Conservation (phyloP, 2,329 filamentous ascomycete species). For the Claviceps sp. region DNA sequence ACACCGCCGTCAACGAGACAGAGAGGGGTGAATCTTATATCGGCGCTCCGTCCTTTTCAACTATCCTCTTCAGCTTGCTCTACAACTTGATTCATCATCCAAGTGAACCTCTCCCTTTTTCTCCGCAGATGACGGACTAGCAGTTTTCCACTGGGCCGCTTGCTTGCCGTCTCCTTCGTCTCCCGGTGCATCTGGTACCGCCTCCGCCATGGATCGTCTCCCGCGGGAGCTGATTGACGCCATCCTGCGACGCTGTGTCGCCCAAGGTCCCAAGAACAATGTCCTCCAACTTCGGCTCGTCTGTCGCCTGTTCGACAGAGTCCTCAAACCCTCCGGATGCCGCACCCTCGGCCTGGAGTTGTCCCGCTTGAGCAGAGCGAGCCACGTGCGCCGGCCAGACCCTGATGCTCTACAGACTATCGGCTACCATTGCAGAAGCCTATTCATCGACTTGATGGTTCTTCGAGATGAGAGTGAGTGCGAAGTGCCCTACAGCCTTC, state of each 20-base stretch:
- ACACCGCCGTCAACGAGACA: too few species aligned
- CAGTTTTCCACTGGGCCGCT: background rate
- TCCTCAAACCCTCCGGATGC: conserved; percentile 31
- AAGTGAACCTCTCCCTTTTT: background rate
- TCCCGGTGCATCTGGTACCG: background rate
- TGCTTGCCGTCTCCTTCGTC: background rate
- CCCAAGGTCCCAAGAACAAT: conserved; percentile 29
- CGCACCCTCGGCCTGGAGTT: conserved; percentile 37
- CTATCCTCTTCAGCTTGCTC: too few species aligned
- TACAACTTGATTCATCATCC: too few species aligned
- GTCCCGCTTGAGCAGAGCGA: conserved; percentile 29
- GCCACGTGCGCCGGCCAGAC: conserved; percentile 19
- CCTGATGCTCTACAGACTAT: conserved; percentile 30
- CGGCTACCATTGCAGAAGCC: conserved; percentile 32
- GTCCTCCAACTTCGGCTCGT: conserved; percentile 33
- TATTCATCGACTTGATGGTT: conserved; percentile 40
- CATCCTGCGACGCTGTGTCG: conserved; percentile 30
- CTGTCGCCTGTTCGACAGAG: conserved; percentile 33
- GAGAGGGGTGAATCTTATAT: too few species aligned
- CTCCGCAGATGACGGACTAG: background rate
- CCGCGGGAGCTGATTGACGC: conserved; percentile 33
- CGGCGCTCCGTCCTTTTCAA: too few species aligned
- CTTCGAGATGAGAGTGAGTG: conserved; percentile 35
- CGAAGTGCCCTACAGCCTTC: background rate
- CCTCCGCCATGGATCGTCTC: conserved; percentile 28